Evolutionary conservation across 2,329 filamentous ascomycete genomes (phyloP), one percentile per base, ranked within the genome.

Genomic region (Colletotrichum sp.): DNA sequence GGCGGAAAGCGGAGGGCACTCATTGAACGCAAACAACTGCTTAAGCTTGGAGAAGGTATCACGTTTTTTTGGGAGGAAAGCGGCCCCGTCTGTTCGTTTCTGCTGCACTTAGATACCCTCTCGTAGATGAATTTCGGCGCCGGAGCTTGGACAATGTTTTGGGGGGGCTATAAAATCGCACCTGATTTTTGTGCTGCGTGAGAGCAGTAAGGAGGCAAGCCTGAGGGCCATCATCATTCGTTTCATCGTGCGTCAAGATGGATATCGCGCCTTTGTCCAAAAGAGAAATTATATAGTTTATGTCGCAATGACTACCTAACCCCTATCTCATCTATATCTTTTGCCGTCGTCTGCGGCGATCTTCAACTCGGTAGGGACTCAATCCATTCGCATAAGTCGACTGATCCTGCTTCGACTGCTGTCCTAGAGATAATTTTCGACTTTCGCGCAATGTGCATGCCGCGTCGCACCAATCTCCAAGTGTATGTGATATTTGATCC

Each of bases 81-180:
- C 63, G 63, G 28, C 36, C 57, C 57, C 28, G 57, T 76, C 66
- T 78, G 64, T 77, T 78, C 66, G 57, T 78, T 78, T 76, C 60
- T 67, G 55, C 60, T 70, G 68, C 69, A 78, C 70, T 64, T 71
- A 79, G 78, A 79, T 79, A 79, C 78, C 78, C 75, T 74, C 76
- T 39, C 15, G 68, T 78, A 71, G 71, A 78, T 67, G 69, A 55
- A 72, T 60, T 69, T 69, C 18, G 78, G 76, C 75, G 63, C 72
- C n/a, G 67, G 59, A 39, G 49, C 52, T 72, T 63, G 57, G 70
- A 15, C 30, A 34, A 55, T 44, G 28, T 55, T 63, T 21, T 30
- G 64, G 49, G 65, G 55, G 55, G 69, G 63, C 44, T 65, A 66
- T 57, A 69, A 76, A 77, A 71, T 75, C 62, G n/a, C 26, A 57